phyloP scores from a whole-genome alignment of 139 green algal genomes.

The Nannochloris sp. region DNA sequence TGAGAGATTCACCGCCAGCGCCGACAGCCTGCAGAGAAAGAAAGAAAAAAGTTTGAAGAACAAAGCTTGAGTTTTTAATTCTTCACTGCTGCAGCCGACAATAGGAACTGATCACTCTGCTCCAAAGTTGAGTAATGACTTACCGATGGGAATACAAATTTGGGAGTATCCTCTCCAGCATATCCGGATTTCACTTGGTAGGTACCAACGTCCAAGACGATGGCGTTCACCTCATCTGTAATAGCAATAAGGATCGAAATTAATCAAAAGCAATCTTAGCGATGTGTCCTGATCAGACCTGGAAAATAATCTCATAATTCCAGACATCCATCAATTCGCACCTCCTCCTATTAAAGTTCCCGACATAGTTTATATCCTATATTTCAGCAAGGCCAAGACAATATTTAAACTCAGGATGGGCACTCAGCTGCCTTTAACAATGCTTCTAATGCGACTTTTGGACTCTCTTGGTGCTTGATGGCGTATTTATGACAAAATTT shows the following conservation, averaged over 20 bases:
- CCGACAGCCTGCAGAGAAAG: conserved; percentile 14
- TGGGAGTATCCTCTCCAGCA: conserved; percentile 91
- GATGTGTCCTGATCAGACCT: too few relatives aligned
- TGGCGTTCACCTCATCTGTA: conserved; percentile 90
- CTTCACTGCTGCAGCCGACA: background rate
- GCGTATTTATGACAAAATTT: too few relatives aligned
- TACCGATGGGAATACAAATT: conserved; percentile 85
- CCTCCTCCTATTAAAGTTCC: conserved; percentile 8
- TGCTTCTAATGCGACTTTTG: too few relatives aligned
- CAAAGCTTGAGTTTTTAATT: too few relatives aligned
- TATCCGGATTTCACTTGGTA: conserved; percentile 82
- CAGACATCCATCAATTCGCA: too few relatives aligned
- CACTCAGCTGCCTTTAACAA: too few relatives aligned
- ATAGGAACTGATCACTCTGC: background rate
- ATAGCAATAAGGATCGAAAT: background rate
- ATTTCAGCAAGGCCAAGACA: background rate
- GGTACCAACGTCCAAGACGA: conserved; percentile 88
- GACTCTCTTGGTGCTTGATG: too few relatives aligned
- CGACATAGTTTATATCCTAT: background rate
- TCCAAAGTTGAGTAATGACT: background rate
- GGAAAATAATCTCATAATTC: too few relatives aligned
- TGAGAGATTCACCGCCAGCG: background rate
- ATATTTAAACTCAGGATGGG: too few relatives aligned
- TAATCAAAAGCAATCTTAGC: background rate
- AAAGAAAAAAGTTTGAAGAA: background rate